Base-by-base conservation (phyloP, 768 basidiomycete species). In the Tylopilus felleus region DNA sequence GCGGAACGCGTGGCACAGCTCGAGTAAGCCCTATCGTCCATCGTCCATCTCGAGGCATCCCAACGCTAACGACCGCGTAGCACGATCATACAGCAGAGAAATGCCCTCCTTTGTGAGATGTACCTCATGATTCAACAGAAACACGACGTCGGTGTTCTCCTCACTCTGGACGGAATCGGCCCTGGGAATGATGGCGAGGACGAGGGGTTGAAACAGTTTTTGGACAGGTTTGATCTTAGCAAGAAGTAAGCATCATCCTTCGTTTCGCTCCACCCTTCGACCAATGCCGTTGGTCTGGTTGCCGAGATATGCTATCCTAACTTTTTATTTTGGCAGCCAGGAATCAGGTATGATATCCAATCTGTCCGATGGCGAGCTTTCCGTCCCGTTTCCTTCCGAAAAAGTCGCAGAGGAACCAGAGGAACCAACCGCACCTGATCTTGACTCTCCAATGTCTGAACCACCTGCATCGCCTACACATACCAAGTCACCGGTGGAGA, bases 51-150 rank as follows among this genome's bases (percentile, higher is more conserved):
- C 36, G 13, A 38, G 9, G 41, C 10, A 13, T 19, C 22, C 23
- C 8, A 13, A 5, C 6, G 19, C 46, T 39, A 4, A 58, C 33
- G 9, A 23, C 22, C 35, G 48, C 56, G 19, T 57, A 91, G 88
- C 66, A 76, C 74, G 59, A 84, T 91, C 57, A 70, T 82, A 41
- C 71, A 77, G 44, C 83, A 82, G 60, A 76, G 88, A 68, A 85
- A 87, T 83, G 83, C 74, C 49, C 77, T 90, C 46, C 77, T 91
- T 66, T 77, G 77, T 40, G 80, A 90, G 67, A 83, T 91, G 82
- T 86, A 80, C 71, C 70, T 73, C 49, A 80, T 91, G 75, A 77
- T 88, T 46, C 77, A 75, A 52, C 75, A 75, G 52, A 79, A 80
- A 62, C 73, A 79, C 48, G 73, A 73, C 58, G 62, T 78, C 41